Evolutionary conservation across 192 early-diverging fungal species (phyloP).

Genomic region (Coemansia erecta): DNA sequence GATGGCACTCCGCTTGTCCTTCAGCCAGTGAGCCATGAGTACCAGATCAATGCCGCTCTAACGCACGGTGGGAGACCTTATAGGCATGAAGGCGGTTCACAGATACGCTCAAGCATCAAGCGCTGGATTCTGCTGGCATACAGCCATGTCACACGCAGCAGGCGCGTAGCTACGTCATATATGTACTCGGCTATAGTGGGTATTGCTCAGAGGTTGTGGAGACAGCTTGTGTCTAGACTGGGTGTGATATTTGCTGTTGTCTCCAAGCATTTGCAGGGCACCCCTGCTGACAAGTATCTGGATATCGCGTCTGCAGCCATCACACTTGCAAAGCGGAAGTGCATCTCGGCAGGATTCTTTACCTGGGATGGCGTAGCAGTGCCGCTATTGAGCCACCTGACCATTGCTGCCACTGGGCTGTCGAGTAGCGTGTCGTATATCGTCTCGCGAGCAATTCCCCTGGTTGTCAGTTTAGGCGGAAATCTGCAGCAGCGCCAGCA

Average conservation of each 20-base stretch:
- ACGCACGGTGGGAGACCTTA: neutral
- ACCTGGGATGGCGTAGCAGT: neutral
- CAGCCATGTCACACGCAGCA: too few relatives aligned
- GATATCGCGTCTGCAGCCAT: too few relatives aligned
- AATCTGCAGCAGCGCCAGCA: neutral
- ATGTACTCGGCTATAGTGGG: too few relatives aligned
- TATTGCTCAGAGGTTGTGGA: too few relatives aligned
- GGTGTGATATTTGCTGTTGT: too few relatives aligned
- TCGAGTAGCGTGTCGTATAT: slow-evolving; percentile 1
- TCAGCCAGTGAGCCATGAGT: neutral
- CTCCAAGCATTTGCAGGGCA: neutral
- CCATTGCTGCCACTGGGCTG: neutral
- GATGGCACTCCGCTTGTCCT: slow-evolving; percentile 47
- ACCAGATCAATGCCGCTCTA: neutral
- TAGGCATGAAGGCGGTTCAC: neutral
- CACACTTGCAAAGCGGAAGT: neutral
- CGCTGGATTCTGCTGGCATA: too few relatives aligned
- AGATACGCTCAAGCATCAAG: neutral
- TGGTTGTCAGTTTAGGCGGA: slow-evolving; percentile 1
- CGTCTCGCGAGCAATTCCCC: slow-evolving; percentile 7
- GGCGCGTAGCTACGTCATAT: too few relatives aligned
- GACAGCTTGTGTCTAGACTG: too few relatives aligned
- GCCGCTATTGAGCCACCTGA: slow-evolving; percentile 8
- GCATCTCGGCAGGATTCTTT: neutral
- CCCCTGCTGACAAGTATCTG: neutral